Percentiles rank a stretch among this genome's conserved stretches.
Conservation (phyloP, 331 rosid genomes). For the Malus hybrid region DNA sequence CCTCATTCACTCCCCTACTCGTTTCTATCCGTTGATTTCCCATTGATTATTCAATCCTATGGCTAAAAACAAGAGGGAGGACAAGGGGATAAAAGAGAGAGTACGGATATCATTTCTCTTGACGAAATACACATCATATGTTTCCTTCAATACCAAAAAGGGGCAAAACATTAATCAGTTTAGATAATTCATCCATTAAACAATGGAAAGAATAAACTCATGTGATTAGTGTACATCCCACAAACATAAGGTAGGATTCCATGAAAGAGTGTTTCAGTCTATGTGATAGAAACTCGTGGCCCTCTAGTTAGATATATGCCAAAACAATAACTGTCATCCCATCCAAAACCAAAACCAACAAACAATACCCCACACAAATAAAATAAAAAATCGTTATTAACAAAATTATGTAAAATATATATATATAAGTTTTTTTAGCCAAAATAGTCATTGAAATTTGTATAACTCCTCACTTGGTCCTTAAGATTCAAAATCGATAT, state of each 20-base stretch:
- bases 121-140: neutral
- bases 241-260: neutral
- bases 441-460: too few species aligned
- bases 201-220: constrained; percentile 8
- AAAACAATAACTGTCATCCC: neutral
- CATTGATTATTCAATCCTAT: too few species aligned
- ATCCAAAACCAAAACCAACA: neutral
- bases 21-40: too few species aligned
- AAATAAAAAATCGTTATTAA: neutral
- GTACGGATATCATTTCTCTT: too few species aligned
- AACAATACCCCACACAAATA: neutral
- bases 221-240: constrained; percentile 3
- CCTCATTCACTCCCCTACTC: too few species aligned
- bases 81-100: too few species aligned
- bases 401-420: neutral
- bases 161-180: neutral
- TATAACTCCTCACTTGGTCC: too few species aligned
- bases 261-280: neutral
- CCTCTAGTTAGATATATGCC: neutral
- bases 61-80: too few species aligned
- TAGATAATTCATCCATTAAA: neutral
- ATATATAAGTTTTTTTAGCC: too few species aligned
- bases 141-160: neutral
- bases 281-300: neutral
- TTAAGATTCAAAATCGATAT: too few species aligned